These are phyloP conservation scores for Phoma sp. DNA, from an alignment of 2,329 filamentous ascomycete genomes.

Conservation along the genomic window DNA sequence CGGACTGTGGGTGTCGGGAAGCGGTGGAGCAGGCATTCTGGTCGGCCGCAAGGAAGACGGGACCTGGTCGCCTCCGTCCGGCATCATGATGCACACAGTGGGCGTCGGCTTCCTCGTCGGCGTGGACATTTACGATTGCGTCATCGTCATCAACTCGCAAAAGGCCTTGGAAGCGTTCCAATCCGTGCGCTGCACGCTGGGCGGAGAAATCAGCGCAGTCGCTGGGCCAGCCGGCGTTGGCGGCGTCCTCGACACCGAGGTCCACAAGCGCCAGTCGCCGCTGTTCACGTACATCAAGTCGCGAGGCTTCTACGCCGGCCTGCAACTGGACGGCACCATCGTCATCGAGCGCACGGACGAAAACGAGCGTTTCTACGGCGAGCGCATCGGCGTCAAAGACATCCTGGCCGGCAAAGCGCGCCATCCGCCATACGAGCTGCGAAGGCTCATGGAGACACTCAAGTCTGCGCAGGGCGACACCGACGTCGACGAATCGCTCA, in stretches of 20 bases:
- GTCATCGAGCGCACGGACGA: conserved; percentile 87
- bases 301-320: conserved; percentile 84
- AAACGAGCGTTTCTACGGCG: conserved; percentile 84
- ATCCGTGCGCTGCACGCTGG: conserved; percentile 78
- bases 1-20: conserved; percentile 89
- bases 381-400: conserved; percentile 67
- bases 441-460: conserved; percentile 78
- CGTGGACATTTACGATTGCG: conserved; percentile 94
- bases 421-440: conserved; percentile 63
- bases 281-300: conserved; percentile 90
- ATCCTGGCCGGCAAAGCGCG: conserved; percentile 69
- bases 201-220: conserved; percentile 78
- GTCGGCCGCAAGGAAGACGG: conserved; percentile 85
- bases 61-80: conserved; percentile 89
- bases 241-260: conserved; percentile 72
- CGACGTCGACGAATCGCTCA: conserved; percentile 72
- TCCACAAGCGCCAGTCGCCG: conserved; percentile 73
- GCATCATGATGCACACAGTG: conserved; percentile 87
- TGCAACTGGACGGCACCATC: conserved; percentile 86
- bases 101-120: conserved; percentile 89
- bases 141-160: conserved; percentile 89
- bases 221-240: conserved; percentile 81
- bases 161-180: conserved; percentile 86
- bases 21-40: conserved; percentile 86
- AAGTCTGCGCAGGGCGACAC: conserved; percentile 85